Base-by-base conservation (phyloP, 2,329 filamentous ascomycete species). In the Scleromitrula shiraiana region DNA sequence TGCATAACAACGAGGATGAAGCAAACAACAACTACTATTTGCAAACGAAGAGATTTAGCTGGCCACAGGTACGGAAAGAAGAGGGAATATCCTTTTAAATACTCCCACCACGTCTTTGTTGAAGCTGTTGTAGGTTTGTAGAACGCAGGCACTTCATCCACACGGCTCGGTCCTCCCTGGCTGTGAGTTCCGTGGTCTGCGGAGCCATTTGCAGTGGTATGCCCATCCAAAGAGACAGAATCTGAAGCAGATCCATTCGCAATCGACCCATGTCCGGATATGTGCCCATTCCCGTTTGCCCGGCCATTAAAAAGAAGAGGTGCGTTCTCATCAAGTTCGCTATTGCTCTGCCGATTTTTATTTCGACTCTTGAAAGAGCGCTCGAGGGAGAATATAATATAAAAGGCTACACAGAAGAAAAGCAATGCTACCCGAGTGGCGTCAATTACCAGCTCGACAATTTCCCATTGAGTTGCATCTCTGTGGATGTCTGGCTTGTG, bases 51-150 rank as follows among this genome's bases (percentile, higher is more conserved):
- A 42, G 88, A 82, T 62, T 91, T 91, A 60, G 82, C 85, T 0
- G 93, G 93, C 93, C 93, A 98, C 50, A 97, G 78, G 63, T 97
- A 98, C 0, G 90, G 91, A 64, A 97, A 94, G 68, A 98, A 95
- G 43, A 96, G 74, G 10, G 84, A 86, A 66, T 97, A 98, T 38
- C 91, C 89, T 54, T 84, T 82, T 52, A 96, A 72, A 65, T 98
- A 98, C 63, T 97, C 90, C 81, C 86, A 95, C 93, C 93, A 98
- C 44, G 83, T 93, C 57, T 86, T 88, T 57, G 86, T 85, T 2
- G 88, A 90, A 7, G 88, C 78, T 55, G 88, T 91, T 30, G 85
- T 84, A 2, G 90, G 90, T 57, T 91, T 84, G 65, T 94, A 94
- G 73, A 95, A 97, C 5, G 86, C 88, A 8, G 84, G 78, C 43